These are phyloP conservation scores for Salix exigua DNA, from an alignment of 345 rosid species.

Conservation along the genomic window DNA sequence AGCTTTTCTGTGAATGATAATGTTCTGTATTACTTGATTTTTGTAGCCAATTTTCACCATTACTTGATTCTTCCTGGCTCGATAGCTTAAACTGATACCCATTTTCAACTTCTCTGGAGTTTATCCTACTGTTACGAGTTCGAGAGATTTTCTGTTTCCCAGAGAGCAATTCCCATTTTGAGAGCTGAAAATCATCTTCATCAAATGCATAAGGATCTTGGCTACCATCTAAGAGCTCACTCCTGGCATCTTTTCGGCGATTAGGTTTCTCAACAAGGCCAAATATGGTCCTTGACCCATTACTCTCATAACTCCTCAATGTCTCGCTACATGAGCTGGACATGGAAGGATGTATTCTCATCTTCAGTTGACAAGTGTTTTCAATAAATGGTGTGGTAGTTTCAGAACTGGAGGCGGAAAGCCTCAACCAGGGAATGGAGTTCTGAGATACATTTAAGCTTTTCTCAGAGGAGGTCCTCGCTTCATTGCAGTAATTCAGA, in stretches of 20 bases:
- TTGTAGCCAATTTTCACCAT: conserved; percentile 24
- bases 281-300: conserved; percentile 37
- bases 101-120: conserved; percentile 36
- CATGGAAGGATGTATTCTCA: conserved; percentile 46
- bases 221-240: conserved; percentile 40
- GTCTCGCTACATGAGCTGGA: conserved; percentile 48
- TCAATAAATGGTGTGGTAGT: conserved; percentile 37
- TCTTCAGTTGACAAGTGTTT: conserved; percentile 39
- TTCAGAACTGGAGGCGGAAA: conserved; percentile 46
- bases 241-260: conserved; percentile 25
- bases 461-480: conserved; percentile 35
- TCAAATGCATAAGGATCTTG: conserved; percentile 88
- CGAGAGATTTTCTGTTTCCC: conserved; percentile 46
- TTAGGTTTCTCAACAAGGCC: conserved; percentile 31
- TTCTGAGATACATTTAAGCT: conserved; percentile 43
- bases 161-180: conserved; percentile 66
- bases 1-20: conserved; percentile 33
- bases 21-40: conserved; percentile 30
- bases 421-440: conserved; percentile 39
- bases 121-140: conserved; percentile 30
- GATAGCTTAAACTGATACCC: conserved; percentile 29
- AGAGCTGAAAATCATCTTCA: conserved; percentile 65
- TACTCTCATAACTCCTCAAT: conserved; percentile 36
- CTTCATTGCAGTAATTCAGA: conserved; percentile 29
- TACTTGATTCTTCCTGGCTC: conserved; percentile 47